Percentiles rank a stretch among this genome's conserved stretches.
phyloP scores from a whole-genome alignment of 1,139 yeast species.

The Taphrina betulina region DNA sequence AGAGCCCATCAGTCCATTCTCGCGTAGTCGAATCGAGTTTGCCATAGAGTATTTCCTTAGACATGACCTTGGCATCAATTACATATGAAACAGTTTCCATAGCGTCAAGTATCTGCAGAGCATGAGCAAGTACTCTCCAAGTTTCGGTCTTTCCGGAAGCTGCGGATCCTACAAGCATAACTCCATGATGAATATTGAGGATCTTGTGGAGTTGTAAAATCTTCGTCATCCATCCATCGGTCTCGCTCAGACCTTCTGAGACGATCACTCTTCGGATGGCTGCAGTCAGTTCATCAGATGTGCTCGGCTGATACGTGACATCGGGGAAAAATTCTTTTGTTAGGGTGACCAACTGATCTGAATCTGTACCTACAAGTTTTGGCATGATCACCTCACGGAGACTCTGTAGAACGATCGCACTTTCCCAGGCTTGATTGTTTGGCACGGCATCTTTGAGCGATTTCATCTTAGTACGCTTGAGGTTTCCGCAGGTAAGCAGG shows the following conservation, averaged over 20 bases:
- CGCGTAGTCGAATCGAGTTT: conserved; percentile 69
- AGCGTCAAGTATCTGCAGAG: conserved; percentile 48
- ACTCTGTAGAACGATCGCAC: conserved; percentile 53
- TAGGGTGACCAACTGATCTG: conserved; percentile 46
- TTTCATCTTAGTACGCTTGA: conserved; percentile 44
- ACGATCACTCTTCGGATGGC: conserved; percentile 40
- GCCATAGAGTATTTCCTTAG: conserved; percentile 71
- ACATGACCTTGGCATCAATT: conserved; percentile 73
- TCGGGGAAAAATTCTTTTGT: conserved; percentile 43
- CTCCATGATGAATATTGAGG: conserved; percentile 69
- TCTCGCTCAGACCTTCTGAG: conserved; percentile 40
- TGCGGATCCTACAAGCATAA: conserved; percentile 74
- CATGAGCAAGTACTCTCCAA: conserved; percentile 53
- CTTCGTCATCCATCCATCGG: conserved; percentile 56
- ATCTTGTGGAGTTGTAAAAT: conserved; percentile 63
- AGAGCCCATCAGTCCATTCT: conserved; percentile 90
- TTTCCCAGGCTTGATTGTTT: conserved; percentile 44
- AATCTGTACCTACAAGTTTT: conserved; percentile 58
- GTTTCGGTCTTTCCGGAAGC: conserved; percentile 72
- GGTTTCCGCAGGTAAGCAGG: conserved; percentile 58
- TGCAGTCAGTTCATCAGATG: conserved; percentile 37
- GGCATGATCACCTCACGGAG: conserved; percentile 64
- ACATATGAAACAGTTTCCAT: conserved; percentile 49
- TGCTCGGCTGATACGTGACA: conserved; percentile 39
- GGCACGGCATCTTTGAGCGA: neutral